Base-by-base conservation (phyloP, 169 alveolate genomes). In the Eimeria zaria region DNA sequence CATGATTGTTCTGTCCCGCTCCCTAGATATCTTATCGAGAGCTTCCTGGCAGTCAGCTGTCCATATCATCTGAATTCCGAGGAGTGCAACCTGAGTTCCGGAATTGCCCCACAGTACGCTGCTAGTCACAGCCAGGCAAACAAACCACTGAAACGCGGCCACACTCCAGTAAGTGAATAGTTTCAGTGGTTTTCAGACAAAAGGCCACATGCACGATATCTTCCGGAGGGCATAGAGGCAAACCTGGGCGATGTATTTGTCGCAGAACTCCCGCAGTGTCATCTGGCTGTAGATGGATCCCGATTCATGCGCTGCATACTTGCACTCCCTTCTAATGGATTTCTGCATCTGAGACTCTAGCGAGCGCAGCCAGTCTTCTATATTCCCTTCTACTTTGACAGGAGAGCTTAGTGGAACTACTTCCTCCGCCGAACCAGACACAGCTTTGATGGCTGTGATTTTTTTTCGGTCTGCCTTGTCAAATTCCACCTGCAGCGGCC, bases 321-420 rank as follows among this genome's bases (percentile, higher is more conserved):
- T 91, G 98, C 98, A 96, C 97, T 98, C 98, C 96, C 99, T 97
- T 97, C 99, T 96, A 90, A 98, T 96, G 73, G 99, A 97, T 89
- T 97, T 96, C 96, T 98, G 98, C 99, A 99, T 99, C 76, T 98
- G 99, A 73, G 97, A 97, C 97, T 99, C 99, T 85, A 99, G 97
- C 39, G 98, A 97, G 58, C 98, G 97, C 76, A 99, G 98, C 99
- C 99, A 99, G 91, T 98, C 99, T 97, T 99, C 99, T 95, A 99
- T 99, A 97, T 99, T 99, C 9, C 99, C 99, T 96, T 98, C 99
- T 78, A 99, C 99, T 93, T 98, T 98, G 55, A 99, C 99, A 36
- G 99, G 99, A 48, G 98, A 97, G 91, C 97, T 97, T 67, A 99
- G 98, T 53, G 98, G 98, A 22, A 99, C 99, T 60, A 97, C 98